A percentile compares a stretch with the other conserved stretches of the same genome.
phyloP scores from a whole-genome alignment of 1,284 basidiomycete genomes.

The Melampsora americana region DNA sequence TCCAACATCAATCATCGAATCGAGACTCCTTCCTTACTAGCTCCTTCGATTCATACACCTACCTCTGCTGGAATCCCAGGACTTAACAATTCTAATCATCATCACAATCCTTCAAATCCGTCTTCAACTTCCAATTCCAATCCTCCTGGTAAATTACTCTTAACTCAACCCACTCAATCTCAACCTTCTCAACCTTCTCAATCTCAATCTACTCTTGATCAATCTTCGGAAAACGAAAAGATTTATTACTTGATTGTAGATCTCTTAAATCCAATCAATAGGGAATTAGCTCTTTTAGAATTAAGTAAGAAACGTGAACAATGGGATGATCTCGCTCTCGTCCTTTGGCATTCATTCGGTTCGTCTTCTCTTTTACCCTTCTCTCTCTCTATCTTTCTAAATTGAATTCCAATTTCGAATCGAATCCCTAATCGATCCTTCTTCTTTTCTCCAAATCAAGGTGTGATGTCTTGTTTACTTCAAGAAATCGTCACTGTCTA shows the following conservation, averaged over 20 bases:
- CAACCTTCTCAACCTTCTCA: too few species aligned
- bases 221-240: constrained; percentile 69
- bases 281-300: constrained; percentile 85
- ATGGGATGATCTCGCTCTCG: constrained; percentile 95
- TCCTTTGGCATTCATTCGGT: constrained; percentile 99
- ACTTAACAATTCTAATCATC: background rate
- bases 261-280: constrained; percentile 71
- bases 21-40: constrained; percentile 26
- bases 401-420: too few species aligned
- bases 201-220: background rate
- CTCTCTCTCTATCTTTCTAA: too few species aligned
- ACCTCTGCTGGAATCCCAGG: constrained; percentile 8
- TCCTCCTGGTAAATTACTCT: constrained; percentile 1
- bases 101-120: background rate
- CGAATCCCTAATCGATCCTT: too few species aligned
- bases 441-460: constrained; percentile 58
- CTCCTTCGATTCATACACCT: constrained; percentile 18
- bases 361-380: constrained; percentile 54
- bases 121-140: too few species aligned
- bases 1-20: background rate
- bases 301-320: constrained; percentile 98
- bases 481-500: constrained; percentile 99
- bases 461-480: constrained; percentile 96
- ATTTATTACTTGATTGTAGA: constrained; percentile 79
- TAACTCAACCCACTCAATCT: background rate